phyloP scores from a whole-genome alignment of 1,284 basidiomycete genomes.

The Cryptococcus sp. region DNA sequence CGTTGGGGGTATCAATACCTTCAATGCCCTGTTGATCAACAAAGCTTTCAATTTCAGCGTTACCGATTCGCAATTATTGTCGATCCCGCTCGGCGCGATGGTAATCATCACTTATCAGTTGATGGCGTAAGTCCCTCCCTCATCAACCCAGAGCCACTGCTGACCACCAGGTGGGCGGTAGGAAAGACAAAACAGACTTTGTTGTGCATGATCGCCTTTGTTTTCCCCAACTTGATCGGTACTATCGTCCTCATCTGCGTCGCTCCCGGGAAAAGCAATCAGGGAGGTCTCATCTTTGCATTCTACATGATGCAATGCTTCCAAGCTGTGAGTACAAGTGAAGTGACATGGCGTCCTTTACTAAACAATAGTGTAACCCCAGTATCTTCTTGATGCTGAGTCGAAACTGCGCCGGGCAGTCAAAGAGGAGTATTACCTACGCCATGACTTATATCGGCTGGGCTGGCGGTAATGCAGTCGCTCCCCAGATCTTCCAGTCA shows the following conservation, averaged over 20 bases:
- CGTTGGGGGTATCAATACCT: constrained; percentile 32
- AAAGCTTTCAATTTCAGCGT: constrained; percentile 10
- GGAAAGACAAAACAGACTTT: constrained; percentile 21
- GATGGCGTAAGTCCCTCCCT: constrained; percentile 18
- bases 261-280: constrained; percentile 11
- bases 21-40: constrained; percentile 21
- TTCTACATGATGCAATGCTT: constrained; percentile 32
- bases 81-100: constrained; percentile 19
- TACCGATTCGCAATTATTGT: constrained; percentile 15
- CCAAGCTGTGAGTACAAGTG: constrained; percentile 10
- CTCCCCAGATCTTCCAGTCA: constrained; percentile 31
- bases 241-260: constrained; percentile 25
- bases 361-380: constrained; percentile 8
- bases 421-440: constrained; percentile 31
- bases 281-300: constrained; percentile 22
- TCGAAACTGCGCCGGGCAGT: constrained; percentile 27
- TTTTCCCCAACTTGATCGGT: constrained; percentile 25
- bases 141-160: no score
- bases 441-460: constrained; percentile 25
- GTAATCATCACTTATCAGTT: constrained; percentile 14
- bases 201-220: constrained; percentile 18
- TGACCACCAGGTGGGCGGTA: constrained; percentile 8
- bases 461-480: constrained; percentile 33
- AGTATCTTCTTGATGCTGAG: constrained; percentile 20
- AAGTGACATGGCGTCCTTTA: neutral